Base-by-base conservation (phyloP, 2,329 filamentous ascomycete species). In the Colletotrichum sansevieriae region DNA sequence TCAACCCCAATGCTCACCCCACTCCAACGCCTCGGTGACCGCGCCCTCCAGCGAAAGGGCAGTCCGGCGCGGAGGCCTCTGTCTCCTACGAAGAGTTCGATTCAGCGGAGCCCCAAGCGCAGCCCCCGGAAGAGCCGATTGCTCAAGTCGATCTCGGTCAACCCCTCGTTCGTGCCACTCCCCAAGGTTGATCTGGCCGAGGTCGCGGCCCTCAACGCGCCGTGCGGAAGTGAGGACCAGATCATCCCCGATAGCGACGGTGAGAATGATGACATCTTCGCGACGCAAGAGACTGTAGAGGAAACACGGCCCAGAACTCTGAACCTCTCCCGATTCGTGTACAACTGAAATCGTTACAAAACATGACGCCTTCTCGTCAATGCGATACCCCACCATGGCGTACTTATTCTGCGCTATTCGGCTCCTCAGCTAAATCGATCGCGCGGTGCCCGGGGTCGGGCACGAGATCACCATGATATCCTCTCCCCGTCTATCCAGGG, bases 221-320 rank as follows among this genome's bases (percentile, higher is more conserved):
- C 79, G 11, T 71, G 78, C 6, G 87, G 87, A 13, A 89, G 87
- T 72, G 87, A 90, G 74, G 87, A 90, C 65, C 81, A 87, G 63
- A 83, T 89, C 70, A 76, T 85, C 13, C 83, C 83, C 29, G 85
- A 85, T 74, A 87, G 85, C 69, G 84, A 85, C 67, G 83, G 73
- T 18, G 84, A 85, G 63, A 79, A 80, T 18, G 83, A 83, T 12
- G 70, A 71, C 7, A 81, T 83, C 39, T 43, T 69, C 25, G 71
- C 75, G 22, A 74, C 78, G 10, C 62, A 70, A 11, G 61, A 54
- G 5, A 37, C 22, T 33, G 70, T 68, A 2, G 76, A 77, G 3
- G 71, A 71, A 8, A 70, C 70, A 8, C 72, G 73, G 1, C 71
- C 77, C 7, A 81, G 79, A 46, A 22, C 51, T 10, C 74, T 87